Evolutionary conservation across 495 filamentous ascomycete genomes (phyloP).

Genomic region (Evernia prunastri): DNA sequence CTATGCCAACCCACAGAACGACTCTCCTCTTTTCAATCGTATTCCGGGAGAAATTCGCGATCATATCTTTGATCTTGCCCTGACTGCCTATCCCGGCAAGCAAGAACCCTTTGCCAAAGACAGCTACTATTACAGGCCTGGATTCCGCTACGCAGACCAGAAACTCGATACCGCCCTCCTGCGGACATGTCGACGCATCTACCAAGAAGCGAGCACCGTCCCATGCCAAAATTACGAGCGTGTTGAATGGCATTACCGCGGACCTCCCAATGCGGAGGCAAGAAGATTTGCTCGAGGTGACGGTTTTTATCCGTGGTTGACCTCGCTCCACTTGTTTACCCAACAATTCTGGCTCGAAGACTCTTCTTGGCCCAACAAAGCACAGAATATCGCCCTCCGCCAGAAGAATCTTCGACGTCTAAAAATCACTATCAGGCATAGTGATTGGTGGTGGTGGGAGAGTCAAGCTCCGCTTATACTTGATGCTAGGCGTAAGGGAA

Average conservation of each 20-base stretch:
- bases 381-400: background rate
- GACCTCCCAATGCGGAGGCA: slow-evolving; percentile 5
- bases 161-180: slow-evolving; percentile 29
- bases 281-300: background rate
- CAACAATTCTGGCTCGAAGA: slow-evolving; percentile 29
- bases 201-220: slow-evolving; percentile 28
- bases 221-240: slow-evolving; percentile 8
- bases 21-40: slow-evolving; percentile 29
- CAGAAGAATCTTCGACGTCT: slow-evolving; percentile 12
- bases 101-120: slow-evolving; percentile 19
- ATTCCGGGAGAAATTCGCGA: slow-evolving; percentile 33
- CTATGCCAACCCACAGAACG: slow-evolving; percentile 14
- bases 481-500: slow-evolving; percentile 16
- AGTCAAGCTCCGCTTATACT: slow-evolving; percentile 22
- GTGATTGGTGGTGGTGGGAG: slow-evolving; percentile 36
- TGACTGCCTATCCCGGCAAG: slow-evolving; percentile 28
- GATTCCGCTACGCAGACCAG: slow-evolving; percentile 20
- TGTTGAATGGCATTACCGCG: background rate
- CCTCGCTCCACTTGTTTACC: slow-evolving; percentile 27
- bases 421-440: slow-evolving; percentile 31
- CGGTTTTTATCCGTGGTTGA: background rate
- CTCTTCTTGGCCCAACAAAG: background rate
- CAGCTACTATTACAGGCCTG: slow-evolving; percentile 29
- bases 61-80: slow-evolving; percentile 30
- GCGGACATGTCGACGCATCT: slow-evolving; percentile 30